Conservation (phyloP, 148 eudicot genomes). For the Amaranthus hypochondriacus region DNA sequence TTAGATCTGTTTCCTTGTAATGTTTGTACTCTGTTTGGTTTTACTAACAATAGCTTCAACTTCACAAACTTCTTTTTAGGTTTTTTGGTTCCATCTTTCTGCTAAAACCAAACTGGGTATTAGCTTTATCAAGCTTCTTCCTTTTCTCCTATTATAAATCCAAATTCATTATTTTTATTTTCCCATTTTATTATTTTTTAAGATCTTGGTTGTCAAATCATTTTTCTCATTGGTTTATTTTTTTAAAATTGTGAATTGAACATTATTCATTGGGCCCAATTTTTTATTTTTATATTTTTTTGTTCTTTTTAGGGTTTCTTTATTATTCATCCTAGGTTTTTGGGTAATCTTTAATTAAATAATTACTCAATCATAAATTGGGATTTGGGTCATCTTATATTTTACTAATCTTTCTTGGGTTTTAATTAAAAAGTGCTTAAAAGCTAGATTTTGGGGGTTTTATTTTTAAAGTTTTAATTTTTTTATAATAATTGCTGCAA, state of each 20-base stretch:
- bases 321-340: conserved; percentile 7
- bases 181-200: neutral
- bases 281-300: neutral
- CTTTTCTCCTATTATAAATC: neutral
- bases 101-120: conserved; percentile 15
- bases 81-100: conserved; percentile 10
- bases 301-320: conserved; percentile 10
- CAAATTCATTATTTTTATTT: neutral
- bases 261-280: neutral
- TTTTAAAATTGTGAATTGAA: neutral
- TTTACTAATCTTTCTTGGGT: neutral
- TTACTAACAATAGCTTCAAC: conserved; percentile 13
- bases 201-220: too few species aligned
- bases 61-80: neutral
- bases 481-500: neutral
- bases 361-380: conserved; percentile 1
- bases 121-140: neutral
- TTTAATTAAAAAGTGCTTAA: neutral
- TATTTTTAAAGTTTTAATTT: neutral
- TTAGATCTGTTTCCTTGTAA: neutral
- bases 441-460: neutral
- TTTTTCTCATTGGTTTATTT: too few species aligned
- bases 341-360: neutral
- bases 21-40: conserved; percentile 17
- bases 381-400: neutral